phyloP scores from a whole-genome alignment of 2,329 filamentous ascomycete species.

The Colletotrichum tanaceti region DNA sequence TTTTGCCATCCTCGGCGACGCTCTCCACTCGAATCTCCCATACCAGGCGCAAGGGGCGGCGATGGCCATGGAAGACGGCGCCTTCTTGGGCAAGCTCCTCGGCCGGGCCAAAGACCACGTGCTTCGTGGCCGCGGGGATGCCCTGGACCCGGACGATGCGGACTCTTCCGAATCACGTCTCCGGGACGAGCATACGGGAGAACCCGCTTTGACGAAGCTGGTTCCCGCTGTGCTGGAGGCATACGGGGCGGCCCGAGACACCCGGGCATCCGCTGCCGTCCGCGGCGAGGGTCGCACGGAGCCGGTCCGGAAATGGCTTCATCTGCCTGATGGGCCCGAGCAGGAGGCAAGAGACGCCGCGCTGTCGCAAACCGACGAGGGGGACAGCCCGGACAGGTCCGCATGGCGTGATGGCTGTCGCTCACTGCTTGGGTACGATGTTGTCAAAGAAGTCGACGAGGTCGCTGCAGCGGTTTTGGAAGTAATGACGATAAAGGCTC shows the following conservation, averaged over 20 bases:
- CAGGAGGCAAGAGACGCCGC: conserved; percentile 32
- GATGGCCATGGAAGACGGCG: conserved; percentile 45
- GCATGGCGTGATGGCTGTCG: conserved; percentile 1
- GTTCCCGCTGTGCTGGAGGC: conserved; percentile 16
- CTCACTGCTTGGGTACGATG: background rate
- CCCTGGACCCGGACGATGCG: background rate
- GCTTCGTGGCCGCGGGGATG: no score
- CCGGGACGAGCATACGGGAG: no score
- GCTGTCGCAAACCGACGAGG: background rate
- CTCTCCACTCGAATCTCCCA: conserved; percentile 41
- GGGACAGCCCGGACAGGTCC: background rate
- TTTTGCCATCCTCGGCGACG: conserved; percentile 39
- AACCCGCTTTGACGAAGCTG: background rate
- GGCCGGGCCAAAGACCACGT: conserved; percentile 6
- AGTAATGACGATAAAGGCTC: background rate
- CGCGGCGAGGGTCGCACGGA: conserved; percentile 17
- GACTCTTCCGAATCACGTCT: background rate
- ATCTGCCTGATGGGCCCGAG: conserved; percentile 24
- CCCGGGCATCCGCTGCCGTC: background rate
- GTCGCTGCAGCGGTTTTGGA: background rate
- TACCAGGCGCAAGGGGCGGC: conserved; percentile 46
- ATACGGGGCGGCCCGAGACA: conserved; percentile 22
- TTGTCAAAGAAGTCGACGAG: background rate
- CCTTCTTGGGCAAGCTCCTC: conserved; percentile 47
- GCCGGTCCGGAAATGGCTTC: conserved; percentile 37